Percentiles rank a stretch among this genome's conserved stretches.
These are phyloP conservation scores for Termitomyces sp. DNA, from an alignment of 768 basidiomycete species.

Conservation along the genomic window DNA sequence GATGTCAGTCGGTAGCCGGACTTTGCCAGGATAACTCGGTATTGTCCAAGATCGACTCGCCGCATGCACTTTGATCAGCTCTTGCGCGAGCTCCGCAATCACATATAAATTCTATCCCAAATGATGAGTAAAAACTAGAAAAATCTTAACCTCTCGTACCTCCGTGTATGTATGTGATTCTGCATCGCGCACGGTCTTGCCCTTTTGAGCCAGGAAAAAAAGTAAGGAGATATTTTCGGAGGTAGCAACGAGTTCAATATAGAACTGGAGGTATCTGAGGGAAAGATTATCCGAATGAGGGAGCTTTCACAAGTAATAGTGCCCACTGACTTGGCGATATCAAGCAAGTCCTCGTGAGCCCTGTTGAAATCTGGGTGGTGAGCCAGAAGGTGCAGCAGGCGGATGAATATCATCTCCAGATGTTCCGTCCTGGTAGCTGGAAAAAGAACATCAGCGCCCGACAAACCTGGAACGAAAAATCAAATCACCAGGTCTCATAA, in stretches of 20 bases:
- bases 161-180: slow-evolving; percentile 64
- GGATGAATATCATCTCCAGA: slow-evolving; percentile 80
- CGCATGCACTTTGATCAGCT: slow-evolving; percentile 71
- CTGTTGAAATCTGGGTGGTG: slow-evolving; percentile 91
- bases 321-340: slow-evolving; percentile 70
- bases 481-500: slow-evolving; percentile 37
- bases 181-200: slow-evolving; percentile 84
- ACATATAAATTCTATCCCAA: slow-evolving; percentile 73
- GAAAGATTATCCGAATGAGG: background rate
- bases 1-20: slow-evolving; percentile 79
- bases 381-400: slow-evolving; percentile 81
- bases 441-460: background rate
- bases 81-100: slow-evolving; percentile 84
- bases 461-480: background rate
- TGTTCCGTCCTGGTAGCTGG: slow-evolving; percentile 56
- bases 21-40: slow-evolving; percentile 72
- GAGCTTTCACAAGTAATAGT: background rate
- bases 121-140: background rate
- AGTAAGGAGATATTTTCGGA: slow-evolving; percentile 83
- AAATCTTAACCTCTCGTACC: slow-evolving; percentile 33
- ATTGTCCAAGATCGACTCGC: slow-evolving; percentile 68
- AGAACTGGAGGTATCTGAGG: slow-evolving; percentile 82
- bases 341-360: slow-evolving; percentile 61
- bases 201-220: slow-evolving; percentile 73
- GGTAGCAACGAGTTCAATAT: slow-evolving; percentile 69